Evolutionary conservation across 2,329 filamentous ascomycete species (phyloP), one percentile per base, ranked within the genome.

Genomic region (Cladophialophora carrionii): DNA sequence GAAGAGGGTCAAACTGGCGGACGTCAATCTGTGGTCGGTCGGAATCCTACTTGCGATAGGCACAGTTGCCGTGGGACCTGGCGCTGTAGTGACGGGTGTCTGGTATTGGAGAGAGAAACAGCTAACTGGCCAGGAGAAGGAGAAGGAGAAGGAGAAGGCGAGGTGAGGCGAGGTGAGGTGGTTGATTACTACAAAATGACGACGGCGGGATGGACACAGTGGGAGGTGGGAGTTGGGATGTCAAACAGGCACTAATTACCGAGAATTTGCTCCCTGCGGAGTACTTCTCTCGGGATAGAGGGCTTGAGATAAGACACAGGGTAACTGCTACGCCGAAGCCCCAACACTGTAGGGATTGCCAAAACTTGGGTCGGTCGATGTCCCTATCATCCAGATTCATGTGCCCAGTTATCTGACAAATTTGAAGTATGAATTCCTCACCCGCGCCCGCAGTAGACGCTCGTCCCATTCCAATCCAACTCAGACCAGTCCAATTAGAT

Each of bases 91-190:
- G 43, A 66, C 67, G 6, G 64, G 62, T 59, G 64, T 72, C 34
- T 74, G 72, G 69, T 71, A 68, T 46, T 73, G 68, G 71, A 60
- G 69, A 31, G 72, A 74, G 56, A 51, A 65, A 6, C n/a, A 32
- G 26, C 31, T 63, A 29, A 32, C 46, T 29, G 29, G 31, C 12
- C 55, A 7, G 29, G 34, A 48, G 57, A 31, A 54, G 7, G 26
- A 32, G 29, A 31, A 54, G 52, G 26, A 54, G 29, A 31, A 54
- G 7, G 26, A 32, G 29, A 31, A 54, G 52, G 26, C 32, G 29
- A 34, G 24, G 24, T 54, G 52, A 54, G 26, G 37, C 26, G 48
- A 32, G 12, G n/a, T n/a, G n/a, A 37, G 6, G 29, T 14, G 52
- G 12, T 55, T 55, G 1, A n/a, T 34, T 10, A 26, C 26, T 6